phyloP scores from a whole-genome alignment of 2,329 filamentous ascomycete genomes.

The Claviceps arundinis region DNA sequence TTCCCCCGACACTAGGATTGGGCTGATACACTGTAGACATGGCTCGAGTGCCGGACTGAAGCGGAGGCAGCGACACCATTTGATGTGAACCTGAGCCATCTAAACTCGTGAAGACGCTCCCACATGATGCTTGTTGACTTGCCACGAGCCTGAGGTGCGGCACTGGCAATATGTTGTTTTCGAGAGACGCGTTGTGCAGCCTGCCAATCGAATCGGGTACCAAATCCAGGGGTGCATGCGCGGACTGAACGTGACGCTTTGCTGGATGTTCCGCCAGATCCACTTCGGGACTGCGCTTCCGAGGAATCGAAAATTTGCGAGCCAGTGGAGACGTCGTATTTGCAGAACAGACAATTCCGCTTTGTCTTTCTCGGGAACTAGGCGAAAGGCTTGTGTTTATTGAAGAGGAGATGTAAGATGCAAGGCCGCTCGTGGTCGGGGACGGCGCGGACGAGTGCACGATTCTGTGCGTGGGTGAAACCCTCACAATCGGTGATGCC shows the following conservation, averaged over 20 bases:
- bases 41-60: conserved; percentile 49
- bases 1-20: conserved; percentile 23
- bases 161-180: conserved; percentile 43
- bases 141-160: conserved; percentile 59
- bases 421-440: conserved; percentile 27
- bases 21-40: conserved; percentile 67
- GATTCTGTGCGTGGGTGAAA: conserved; percentile 25
- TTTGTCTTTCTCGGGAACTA: conserved; percentile 21
- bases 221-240: conserved; percentile 7
- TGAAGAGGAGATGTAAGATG: conserved; percentile 23
- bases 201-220: conserved; percentile 9
- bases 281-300: conserved; percentile 39
- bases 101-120: conserved; percentile 28
- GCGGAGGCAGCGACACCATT: conserved; percentile 45
- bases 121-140: conserved; percentile 22
- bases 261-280: conserved; percentile 40
- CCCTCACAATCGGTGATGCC: conserved; percentile 26
- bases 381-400: conserved; percentile 27
- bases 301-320: conserved; percentile 30
- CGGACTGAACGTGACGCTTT: conserved; percentile 30
- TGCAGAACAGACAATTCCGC: conserved; percentile 26
- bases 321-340: conserved; percentile 35
- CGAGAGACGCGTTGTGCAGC: conserved; percentile 10
- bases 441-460: conserved; percentile 36
- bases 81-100: conserved; percentile 17